Evolutionary conservation across 352 stramenopile species (phyloP), one percentile per base, ranked within the genome.

Genomic region (Phytophthora pistaciae): DNA sequence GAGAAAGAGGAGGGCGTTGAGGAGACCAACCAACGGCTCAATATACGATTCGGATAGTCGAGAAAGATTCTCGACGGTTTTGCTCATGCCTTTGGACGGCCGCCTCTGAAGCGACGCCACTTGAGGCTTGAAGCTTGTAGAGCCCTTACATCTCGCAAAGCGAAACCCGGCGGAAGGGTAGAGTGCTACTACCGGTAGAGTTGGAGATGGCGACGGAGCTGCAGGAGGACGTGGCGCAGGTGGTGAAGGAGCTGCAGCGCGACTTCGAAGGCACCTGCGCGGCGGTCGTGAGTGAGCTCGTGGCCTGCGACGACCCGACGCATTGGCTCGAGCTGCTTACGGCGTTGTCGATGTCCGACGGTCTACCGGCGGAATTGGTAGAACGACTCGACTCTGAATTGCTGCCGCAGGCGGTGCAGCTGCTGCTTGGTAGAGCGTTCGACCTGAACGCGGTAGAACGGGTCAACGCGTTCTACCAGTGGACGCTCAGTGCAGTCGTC

Each of bases 181-280:
- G 29, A 36, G 29, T 36, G 29, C 29, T 36, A 36, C 29, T 36
- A 36, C 29, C 29, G 27, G 27, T 29, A 40, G 33, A 40, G 25
- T 21, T 9, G 52, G 18, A 25, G 57, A 66, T 69, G 49, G 56
- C 56, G 62, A 71, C 60, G 56, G 74, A 56, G n/a, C 42, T 42
- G 11, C 36, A 16, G 36, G 36, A 67, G 13, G 29, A 36, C 29
- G 29, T 36, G 29, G 29, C 29, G 29, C 29, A 36, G 29, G 29
- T 36, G 7, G 29, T 10, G 29, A 36, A 36, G 29, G 83, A 83
- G 14, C 61, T 95, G 20, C 60, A 70, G 21, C 59, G 53, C 3
- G 79, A 95, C 66, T 90, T 92, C 64, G 85, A 93, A 33, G 72
- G 60, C 9, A 76, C 83, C 3, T 84, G 81, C 48, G 55, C 74